A percentile compares a stretch with the other conserved stretches of the same genome.
These are phyloP conservation scores for Rhizopogon vulgaris DNA, from an alignment of 768 basidiomycete species.

Conservation along the genomic window DNA sequence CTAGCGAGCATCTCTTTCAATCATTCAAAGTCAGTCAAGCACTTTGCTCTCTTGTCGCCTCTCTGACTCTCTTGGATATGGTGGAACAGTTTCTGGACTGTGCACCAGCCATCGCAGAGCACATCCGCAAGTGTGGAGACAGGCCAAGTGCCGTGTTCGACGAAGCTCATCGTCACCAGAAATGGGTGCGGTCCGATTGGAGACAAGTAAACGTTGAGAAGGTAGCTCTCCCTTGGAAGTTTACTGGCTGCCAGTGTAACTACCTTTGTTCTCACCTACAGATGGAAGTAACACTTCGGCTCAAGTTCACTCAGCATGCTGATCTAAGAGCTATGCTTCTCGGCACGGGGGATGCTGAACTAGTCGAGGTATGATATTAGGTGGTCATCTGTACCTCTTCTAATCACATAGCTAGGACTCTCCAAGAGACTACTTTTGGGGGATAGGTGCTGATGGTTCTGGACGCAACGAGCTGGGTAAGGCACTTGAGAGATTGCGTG, in stretches of 20 bases:
- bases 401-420: conserved; percentile 43
- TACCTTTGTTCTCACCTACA: conserved; percentile 13
- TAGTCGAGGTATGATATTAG: conserved; percentile 52
- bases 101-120: conserved; percentile 59
- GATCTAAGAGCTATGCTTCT: conserved; percentile 55
- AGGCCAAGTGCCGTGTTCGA: conserved; percentile 59
- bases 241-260: background rate
- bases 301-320: conserved; percentile 67
- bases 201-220: conserved; percentile 59
- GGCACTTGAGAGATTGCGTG: conserved; percentile 56
- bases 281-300: conserved; percentile 63
- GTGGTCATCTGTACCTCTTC: conserved; percentile 4
- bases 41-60: background rate
- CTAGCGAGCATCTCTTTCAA: conserved; percentile 74
- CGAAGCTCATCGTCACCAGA: conserved; percentile 60
- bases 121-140: conserved; percentile 58
- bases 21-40: conserved; percentile 51
- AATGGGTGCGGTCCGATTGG: conserved; percentile 62
- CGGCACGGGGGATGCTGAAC: conserved; percentile 56
- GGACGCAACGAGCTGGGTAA: conserved; percentile 75
- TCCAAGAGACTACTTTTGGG: conserved; percentile 77
- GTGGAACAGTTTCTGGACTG: conserved; percentile 48
- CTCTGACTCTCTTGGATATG: background rate
- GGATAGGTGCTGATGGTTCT: conserved; percentile 56
- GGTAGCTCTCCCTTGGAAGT: conserved; percentile 27